phyloP scores from a whole-genome alignment of 179 eudicot genomes.

The Carnegiea gigantea region DNA sequence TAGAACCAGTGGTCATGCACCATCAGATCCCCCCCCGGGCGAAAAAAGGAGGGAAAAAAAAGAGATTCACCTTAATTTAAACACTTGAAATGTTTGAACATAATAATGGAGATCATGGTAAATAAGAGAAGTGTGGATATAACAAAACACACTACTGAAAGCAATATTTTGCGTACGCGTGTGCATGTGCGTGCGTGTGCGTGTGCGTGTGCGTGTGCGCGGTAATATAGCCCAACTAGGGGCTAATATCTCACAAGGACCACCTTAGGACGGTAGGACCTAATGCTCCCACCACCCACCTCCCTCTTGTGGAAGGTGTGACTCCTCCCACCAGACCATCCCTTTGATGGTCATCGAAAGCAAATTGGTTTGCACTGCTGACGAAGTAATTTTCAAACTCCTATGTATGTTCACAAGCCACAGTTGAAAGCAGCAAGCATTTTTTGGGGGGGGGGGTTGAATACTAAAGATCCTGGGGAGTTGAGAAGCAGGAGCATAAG shows the following conservation, averaged over 20 bases:
- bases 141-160: neutral
- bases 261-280: neutral
- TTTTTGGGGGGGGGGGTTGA: neutral
- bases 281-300: too few relatives aligned
- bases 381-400: conserved; percentile 6
- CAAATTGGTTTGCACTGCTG: neutral
- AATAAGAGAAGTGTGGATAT: neutral
- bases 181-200: neutral
- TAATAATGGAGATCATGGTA: neutral
- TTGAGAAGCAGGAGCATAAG: neutral
- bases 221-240: neutral
- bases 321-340: conserved; percentile 31
- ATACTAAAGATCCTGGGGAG: neutral
- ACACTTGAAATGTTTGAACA: too few relatives aligned
- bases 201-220: conserved; percentile 3
- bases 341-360: neutral
- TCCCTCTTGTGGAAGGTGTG: neutral
- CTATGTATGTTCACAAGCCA: neutral
- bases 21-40: too few relatives aligned
- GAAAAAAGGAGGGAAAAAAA: too few relatives aligned
- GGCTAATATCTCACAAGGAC: neutral
- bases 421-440: neutral
- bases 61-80: too few relatives aligned
- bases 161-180: too few relatives aligned
- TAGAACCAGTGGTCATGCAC: neutral